Percentiles rank a stretch among this genome's conserved stretches.
Conservation (phyloP, 75 land plant genomes). For the Picea sitchensis region DNA sequence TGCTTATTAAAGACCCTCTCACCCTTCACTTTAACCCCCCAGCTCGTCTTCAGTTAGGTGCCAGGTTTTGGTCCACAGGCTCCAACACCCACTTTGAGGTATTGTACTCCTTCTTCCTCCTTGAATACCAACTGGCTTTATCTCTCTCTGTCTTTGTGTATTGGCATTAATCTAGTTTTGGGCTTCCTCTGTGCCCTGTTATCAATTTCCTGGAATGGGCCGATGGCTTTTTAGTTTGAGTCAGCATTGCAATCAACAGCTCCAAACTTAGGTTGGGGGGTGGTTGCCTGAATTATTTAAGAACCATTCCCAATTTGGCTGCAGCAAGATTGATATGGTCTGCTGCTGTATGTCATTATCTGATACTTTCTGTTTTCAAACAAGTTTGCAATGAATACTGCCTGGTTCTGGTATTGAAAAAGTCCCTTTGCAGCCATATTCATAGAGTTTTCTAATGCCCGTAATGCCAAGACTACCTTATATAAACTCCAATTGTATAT, state of each 20-base stretch:
- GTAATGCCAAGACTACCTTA: background rate
- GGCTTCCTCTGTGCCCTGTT: background rate
- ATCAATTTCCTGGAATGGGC: background rate
- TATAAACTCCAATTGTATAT: background rate
- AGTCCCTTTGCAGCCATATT: background rate
- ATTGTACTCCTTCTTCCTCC: background rate
- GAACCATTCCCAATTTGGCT: background rate
- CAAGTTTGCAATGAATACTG: background rate
- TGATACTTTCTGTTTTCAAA: background rate
- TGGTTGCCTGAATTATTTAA: background rate
- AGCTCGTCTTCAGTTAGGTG: background rate
- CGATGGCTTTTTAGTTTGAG: background rate
- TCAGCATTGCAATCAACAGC: background rate
- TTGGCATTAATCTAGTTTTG: background rate
- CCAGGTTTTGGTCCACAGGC: background rate
- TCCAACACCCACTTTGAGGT: conserved; percentile 2
- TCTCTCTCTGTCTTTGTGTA: background rate
- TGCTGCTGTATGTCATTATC: background rate
- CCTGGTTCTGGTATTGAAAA: background rate
- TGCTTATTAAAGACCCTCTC: conserved; percentile 12
- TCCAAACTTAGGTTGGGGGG: background rate
- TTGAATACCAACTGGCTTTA: background rate
- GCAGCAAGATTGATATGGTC: background rate
- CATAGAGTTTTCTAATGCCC: background rate
- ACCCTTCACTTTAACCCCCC: conserved; percentile 9